Percentiles rank a stretch among this genome's conserved stretches.
Evolutionary conservation across 768 basidiomycete species (phyloP).

Genomic region (Russula earlei): DNA sequence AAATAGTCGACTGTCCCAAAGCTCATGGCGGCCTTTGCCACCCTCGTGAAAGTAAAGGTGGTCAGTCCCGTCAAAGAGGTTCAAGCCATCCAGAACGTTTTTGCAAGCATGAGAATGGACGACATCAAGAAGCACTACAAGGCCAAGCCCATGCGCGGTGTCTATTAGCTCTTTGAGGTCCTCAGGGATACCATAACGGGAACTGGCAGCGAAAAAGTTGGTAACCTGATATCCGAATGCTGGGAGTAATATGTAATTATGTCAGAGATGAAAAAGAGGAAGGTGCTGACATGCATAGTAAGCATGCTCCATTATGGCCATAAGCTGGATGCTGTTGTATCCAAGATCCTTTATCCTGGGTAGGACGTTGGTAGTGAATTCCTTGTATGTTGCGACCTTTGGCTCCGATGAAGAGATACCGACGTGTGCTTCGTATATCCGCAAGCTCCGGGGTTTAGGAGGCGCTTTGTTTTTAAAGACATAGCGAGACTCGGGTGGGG

Average conservation of each 20-base stretch:
- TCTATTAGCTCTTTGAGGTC: constrained; percentile 94
- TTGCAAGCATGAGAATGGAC: constrained; percentile 99
- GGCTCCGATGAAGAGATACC: constrained; percentile 88
- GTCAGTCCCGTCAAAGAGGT: constrained; percentile 94
- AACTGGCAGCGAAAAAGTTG: constrained; percentile 93
- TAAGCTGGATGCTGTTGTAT: constrained; percentile 95
- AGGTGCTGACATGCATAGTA: constrained; percentile 83
- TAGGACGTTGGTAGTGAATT: constrained; percentile 79
- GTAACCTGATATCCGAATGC: constrained; percentile 99
- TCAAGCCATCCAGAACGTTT: constrained; percentile 92
- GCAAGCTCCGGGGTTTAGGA: constrained; percentile 50
- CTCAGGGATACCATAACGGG: constrained; percentile 92
- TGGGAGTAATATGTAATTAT: constrained; percentile 26
- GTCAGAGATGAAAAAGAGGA: background rate
- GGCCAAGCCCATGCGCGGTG: constrained; percentile 86
- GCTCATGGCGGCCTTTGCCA: constrained; percentile 79
- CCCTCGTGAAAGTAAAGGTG: constrained; percentile 97
- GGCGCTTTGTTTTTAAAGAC: constrained; percentile 74
- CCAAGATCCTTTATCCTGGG: constrained; percentile 86
- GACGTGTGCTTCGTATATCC: constrained; percentile 97
- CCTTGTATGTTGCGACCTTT: constrained; percentile 90
- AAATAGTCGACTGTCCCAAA: constrained; percentile 97
- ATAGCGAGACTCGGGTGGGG: constrained; percentile 61
- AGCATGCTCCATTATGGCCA: constrained; percentile 98
- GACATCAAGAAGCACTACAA: constrained; percentile 90